These are phyloP conservation scores for Fusarium papillatum DNA, from an alignment of 2,329 filamentous ascomycete genomes.

Conservation along the genomic window DNA sequence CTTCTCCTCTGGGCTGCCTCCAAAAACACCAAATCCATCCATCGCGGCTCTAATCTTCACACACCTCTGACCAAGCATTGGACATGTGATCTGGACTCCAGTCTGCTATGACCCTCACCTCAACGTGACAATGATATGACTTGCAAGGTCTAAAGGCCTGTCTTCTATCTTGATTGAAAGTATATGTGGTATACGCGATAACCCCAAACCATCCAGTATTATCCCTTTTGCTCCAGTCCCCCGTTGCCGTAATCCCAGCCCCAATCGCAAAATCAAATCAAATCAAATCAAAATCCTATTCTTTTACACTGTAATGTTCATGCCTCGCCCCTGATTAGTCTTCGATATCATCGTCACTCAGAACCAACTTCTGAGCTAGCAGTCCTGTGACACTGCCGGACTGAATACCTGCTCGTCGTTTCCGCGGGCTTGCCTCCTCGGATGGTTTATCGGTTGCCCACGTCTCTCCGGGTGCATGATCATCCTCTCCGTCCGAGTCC, in stretches of 20 bases:
- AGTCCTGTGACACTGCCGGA: slow-evolving; percentile 55
- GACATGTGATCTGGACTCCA: neutral
- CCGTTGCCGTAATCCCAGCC: slow-evolving; percentile 9
- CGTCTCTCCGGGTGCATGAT: slow-evolving; percentile 56
- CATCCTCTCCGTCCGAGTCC: slow-evolving; percentile 60
- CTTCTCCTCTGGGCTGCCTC: neutral
- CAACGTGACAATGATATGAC: slow-evolving; percentile 40
- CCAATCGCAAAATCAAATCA: slow-evolving; percentile 24
- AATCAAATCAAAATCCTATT: slow-evolving; percentile 15
- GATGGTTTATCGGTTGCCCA: slow-evolving; percentile 75
- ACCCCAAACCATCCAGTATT: slow-evolving; percentile 11
- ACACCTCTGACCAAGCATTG: neutral
- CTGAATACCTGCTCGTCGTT: slow-evolving; percentile 57
- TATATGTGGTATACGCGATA: slow-evolving; percentile 11
- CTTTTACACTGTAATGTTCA: slow-evolving; percentile 4
- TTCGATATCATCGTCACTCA: slow-evolving; percentile 90
- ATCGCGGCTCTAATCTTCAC: neutral
- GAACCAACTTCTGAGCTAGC: slow-evolving; percentile 74
- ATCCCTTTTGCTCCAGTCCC: slow-evolving; percentile 30
- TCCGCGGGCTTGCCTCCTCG: slow-evolving; percentile 65
- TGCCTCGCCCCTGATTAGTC: slow-evolving; percentile 60
- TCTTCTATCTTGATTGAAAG: slow-evolving; percentile 17
- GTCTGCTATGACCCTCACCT: neutral
- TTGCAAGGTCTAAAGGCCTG: slow-evolving; percentile 6
- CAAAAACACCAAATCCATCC: neutral